Conservation (phyloP, 2,329 filamentous ascomycete genomes). For the Trichoderma citrinoviride region DNA sequence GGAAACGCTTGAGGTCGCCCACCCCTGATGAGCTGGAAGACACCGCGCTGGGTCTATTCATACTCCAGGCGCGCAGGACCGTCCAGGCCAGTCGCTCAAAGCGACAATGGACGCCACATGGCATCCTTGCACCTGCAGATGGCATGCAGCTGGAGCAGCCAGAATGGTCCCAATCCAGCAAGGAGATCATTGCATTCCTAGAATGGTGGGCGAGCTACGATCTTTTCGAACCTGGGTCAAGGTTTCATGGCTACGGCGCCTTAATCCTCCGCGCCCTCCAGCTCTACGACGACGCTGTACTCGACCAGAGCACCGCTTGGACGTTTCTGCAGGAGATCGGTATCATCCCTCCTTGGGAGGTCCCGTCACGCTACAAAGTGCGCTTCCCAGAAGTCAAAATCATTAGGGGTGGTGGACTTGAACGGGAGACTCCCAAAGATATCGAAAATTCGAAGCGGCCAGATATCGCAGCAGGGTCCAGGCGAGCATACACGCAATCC, state of each 20-base stretch:
- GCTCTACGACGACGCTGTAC: conserved; percentile 50
- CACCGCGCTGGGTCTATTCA: conserved; percentile 43
- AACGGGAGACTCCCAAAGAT: conserved; percentile 34
- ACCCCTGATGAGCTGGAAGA: conserved; percentile 24
- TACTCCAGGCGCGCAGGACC: conserved; percentile 46
- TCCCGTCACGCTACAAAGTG: conserved; percentile 60
- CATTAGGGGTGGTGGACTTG: conserved; percentile 43
- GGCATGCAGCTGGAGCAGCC: conserved; percentile 26
- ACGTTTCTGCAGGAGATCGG: conserved; percentile 75
- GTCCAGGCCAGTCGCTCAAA: conserved; percentile 52
- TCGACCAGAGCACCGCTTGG: conserved; percentile 50
- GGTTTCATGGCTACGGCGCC: conserved; percentile 60
- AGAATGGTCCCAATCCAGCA: conserved; percentile 34
- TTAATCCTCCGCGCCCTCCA: conserved; percentile 60
- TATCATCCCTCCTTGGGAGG: conserved; percentile 67
- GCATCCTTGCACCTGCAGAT: conserved; percentile 40
- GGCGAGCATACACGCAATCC: conserved; percentile 57
- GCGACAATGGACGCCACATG: conserved; percentile 50
- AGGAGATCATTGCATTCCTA: conserved; percentile 63
- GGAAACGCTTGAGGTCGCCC: conserved; percentile 24
- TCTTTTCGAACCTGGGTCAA: conserved; percentile 51
- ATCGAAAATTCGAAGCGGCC: conserved; percentile 37
- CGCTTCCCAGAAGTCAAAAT: conserved; percentile 51
- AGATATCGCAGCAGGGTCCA: conserved; percentile 49
- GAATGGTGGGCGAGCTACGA: conserved; percentile 63